Evolutionary conservation across 371 early-diverging fungal genomes (phyloP).

Genomic region (Phascolomyces articulosus): DNA sequence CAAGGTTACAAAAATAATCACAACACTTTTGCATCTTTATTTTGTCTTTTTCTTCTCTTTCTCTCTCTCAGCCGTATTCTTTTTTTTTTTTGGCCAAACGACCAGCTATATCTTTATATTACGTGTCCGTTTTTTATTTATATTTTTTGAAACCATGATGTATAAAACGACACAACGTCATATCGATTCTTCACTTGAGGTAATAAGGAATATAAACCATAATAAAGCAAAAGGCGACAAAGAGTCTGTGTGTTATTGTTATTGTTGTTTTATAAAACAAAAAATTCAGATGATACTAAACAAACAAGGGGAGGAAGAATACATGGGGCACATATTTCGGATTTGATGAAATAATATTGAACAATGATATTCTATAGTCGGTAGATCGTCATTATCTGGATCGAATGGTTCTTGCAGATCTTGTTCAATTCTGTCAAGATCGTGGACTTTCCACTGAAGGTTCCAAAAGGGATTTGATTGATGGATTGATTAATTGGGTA

Average conservation of each 20-base stretch:
- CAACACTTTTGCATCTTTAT: background rate
- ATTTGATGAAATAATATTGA: too few species aligned
- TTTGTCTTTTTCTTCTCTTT: constrained; percentile 1
- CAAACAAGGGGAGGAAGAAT: too few species aligned
- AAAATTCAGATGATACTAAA: too few species aligned
- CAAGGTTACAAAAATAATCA: too few species aligned
- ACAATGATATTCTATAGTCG: constrained; percentile 15
- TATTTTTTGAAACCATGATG: constrained; percentile 13
- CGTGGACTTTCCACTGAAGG: constrained; percentile 71
- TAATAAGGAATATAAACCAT: background rate
- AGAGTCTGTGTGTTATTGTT: background rate
- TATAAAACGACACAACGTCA: constrained; percentile 41
- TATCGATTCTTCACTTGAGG: constrained; percentile 42
- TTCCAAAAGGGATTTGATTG: constrained; percentile 62
- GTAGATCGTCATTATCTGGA: constrained; percentile 44
- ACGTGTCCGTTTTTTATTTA: background rate
- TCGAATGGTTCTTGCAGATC: constrained; percentile 66
- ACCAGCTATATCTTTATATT: too few species aligned
- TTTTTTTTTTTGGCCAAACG: background rate
- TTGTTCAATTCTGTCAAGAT: constrained; percentile 76
- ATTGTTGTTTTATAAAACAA: background rate
- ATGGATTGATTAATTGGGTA: constrained; percentile 69
- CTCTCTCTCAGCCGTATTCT: background rate
- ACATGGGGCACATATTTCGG: too few species aligned
- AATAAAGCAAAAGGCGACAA: too few species aligned